Evolutionary conservation across 2,329 filamentous ascomycete genomes (phyloP), one percentile per base, ranked within the genome.

Genomic region (Leptographium wingfieldii): DNA sequence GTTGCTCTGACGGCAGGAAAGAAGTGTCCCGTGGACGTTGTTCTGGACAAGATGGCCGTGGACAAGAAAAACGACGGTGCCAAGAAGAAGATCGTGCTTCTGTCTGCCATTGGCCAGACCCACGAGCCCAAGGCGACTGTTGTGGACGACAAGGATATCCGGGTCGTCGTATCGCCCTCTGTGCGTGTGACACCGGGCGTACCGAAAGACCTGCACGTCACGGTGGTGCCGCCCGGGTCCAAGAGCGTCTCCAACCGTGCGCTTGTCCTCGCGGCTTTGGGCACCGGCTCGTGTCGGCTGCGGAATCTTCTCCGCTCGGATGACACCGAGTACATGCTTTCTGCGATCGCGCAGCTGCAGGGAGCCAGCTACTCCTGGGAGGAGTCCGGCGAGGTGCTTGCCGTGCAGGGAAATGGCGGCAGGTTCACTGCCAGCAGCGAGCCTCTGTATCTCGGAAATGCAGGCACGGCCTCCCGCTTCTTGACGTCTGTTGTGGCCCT

Each of bases 191-290:
- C 78, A 5, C 88, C 91, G 0, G 87, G 88, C 6, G 80, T 95
- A 2, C 81, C 87, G 2, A 73, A 77, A 40, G 75, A 76, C 27
- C 77, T 89, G 12, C 25, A 59, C 49, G 84, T 92, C 46, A 85
- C 85, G 43, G 92, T 96, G 66, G 88, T 84, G 3, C 94, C 94
- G 27, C 94, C 94, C 1, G 94, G 94, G 54, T 97, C 94, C 25
- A 99, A 99, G 77, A 96, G 92, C 72, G 91, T 99, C 61, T 99
- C 94, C 0, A 99, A 99, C 73, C 84, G 94, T 53, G 92, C 95
- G 40, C 81, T 99, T 48, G 84, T 99, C n/a, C 80, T 99, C 57
- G 94, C 94, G 53, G 94, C 94, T 14, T 84, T 99, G 38, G 91
- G 92, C 40, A 82, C 83, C 59, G 94, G 94, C 22, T 84, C 86